phyloP scores from a whole-genome alignment of 164 flowering plant species.

The Tetrastigma voinierianum region DNA sequence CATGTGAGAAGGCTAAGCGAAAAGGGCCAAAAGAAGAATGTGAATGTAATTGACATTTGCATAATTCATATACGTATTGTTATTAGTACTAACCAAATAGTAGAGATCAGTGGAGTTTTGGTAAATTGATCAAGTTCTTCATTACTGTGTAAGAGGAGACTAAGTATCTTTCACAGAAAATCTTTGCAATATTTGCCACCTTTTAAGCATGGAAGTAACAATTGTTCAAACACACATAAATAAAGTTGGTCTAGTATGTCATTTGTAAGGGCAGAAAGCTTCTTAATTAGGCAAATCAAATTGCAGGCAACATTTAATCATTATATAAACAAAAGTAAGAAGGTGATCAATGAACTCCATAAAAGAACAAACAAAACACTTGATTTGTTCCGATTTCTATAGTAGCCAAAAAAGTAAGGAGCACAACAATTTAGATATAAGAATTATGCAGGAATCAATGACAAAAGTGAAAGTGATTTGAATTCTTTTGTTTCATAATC shows the following conservation, averaged over 20 bases:
- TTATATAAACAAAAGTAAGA: too few relatives aligned
- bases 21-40: not conserved
- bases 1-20: not conserved
- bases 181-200: constrained; percentile 99
- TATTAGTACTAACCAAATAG: not conserved
- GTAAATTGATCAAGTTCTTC: not conserved
- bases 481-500: not conserved
- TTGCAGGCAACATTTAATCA: not conserved
- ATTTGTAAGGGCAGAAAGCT: not conserved
- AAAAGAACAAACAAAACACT: not conserved
- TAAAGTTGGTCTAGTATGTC: constrained; percentile 7
- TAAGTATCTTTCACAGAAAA: constrained; percentile 98
- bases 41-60: not conserved
- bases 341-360: too few relatives aligned
- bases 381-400: not conserved
- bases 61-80: not conserved
- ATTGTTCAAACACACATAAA: constrained; percentile 84
- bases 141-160: constrained; percentile 86
- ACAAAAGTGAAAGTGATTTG: not conserved
- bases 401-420: not conserved
- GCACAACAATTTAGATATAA: not conserved
- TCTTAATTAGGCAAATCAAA: not conserved
- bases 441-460: not conserved
- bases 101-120: not conserved
- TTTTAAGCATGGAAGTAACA: constrained; percentile 88